Evolutionary conservation across 306 rosid species (phyloP).

Genomic region (Vigna angularis): DNA sequence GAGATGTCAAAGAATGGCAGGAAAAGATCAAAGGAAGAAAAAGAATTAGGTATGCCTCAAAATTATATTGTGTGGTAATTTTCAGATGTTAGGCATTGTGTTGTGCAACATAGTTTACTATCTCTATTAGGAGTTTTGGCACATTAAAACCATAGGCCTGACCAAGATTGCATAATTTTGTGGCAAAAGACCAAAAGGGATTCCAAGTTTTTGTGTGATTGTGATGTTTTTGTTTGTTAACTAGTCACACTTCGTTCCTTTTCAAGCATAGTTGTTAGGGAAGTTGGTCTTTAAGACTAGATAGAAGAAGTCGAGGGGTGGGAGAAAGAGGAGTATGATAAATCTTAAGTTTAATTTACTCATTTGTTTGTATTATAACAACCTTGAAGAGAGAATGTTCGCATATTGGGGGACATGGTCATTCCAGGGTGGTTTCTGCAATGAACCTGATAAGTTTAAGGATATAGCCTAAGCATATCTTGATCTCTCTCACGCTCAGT

Average conservation of each 20-base stretch:
- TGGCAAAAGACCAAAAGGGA: conserved; percentile 19
- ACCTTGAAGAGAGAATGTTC: conserved; percentile 66
- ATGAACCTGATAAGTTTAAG: conserved; percentile 66
- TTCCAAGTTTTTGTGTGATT: conserved; percentile 41
- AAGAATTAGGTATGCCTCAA: too few relatives aligned
- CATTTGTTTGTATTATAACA: conserved; percentile 69
- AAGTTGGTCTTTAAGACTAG: neutral
- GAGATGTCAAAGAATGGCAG: too few relatives aligned
- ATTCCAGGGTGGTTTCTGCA: conserved; percentile 82
- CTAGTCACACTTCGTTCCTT: neutral
- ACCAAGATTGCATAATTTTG: conserved; percentile 6
- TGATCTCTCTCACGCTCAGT: too few relatives aligned
- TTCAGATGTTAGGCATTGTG: too few relatives aligned
- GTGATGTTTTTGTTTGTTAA: conserved; percentile 35
- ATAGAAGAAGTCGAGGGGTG: conserved; percentile 54
- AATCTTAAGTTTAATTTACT: conserved; percentile 76
- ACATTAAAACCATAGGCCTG: neutral
- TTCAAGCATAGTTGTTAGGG: conserved; percentile 4
- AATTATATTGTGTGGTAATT: too few relatives aligned
- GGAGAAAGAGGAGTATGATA: conserved; percentile 55
- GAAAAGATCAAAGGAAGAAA: too few relatives aligned
- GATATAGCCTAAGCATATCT: neutral
- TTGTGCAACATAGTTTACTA: too few relatives aligned
- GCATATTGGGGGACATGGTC: conserved; percentile 80
- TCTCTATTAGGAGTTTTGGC: too few relatives aligned